Base-by-base conservation (phyloP, 2,329 filamentous ascomycete species). In the Diaporthe citrichinensis region DNA sequence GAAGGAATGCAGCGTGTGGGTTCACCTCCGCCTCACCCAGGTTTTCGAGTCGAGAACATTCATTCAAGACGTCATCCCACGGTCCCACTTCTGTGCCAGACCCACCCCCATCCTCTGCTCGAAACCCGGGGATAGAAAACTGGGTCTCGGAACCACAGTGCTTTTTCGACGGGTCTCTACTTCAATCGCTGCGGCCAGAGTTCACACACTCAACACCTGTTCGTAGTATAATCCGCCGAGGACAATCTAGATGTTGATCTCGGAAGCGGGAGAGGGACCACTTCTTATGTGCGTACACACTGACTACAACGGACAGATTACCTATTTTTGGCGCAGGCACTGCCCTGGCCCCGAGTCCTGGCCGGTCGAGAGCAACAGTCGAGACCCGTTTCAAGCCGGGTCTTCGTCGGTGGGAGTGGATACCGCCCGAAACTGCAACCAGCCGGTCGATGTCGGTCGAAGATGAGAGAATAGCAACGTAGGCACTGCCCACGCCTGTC, bases 371-470 rank as follows among this genome's bases (percentile, higher is more conserved):
- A 51, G 15, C 25, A 51, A n/a, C 12, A 36, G 44, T 39, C 69
- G 15, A 58, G 68, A 44, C 68, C 68, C 39, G 68, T 46, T 71
- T 71, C 68, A 58, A 58, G 51, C 53, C 68, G 53, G 68, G 68
- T 10, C 68, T 34, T 36, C 20, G 20, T 36, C 62, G 62, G 62
- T 68, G 44, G 20, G 49, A 49, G 68, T 49, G 39, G 49, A 58
- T 71, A 58, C 39, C 41, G 41, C 39, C 44, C 62, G 34, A 59
- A 53, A 36, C 53, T 34, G 53, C 36, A 28, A 59, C 51, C 31
- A 20, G 51, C 69, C 41, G 41, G 39, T 59, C 69, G 53, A 49
- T 2, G 34, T 49, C 31, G 69, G 53, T 59, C 55, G 41, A 34
- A 58, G 41, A 59, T 15, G 4, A 71, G 69, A 72, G 39, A 72